Evolutionary conservation across 306 rosid species (phyloP), one percentile per base, ranked within the genome.

Genomic region (Parietaria judaica): DNA sequence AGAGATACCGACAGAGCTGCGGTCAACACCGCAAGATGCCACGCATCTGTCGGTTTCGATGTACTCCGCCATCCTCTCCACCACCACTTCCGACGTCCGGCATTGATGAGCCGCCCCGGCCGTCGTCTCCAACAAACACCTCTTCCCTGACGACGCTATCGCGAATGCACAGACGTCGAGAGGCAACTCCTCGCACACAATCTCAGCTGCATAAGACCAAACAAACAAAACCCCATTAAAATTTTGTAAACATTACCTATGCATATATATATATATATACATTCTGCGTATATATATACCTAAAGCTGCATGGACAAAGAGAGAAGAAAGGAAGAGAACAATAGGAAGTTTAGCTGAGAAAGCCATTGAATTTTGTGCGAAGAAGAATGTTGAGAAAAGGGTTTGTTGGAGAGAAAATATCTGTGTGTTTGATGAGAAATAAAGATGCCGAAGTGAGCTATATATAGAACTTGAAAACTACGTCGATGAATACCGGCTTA

Each of bases 71-170:
- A 90, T 79, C 54, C 83, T 70, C 78, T 90, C 83, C 39, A 84
- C 86, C 64, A 82, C 76, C 51, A 84, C 90, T 52, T 86, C 94
- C 0, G 95, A 90, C 31, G 97, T 84, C 68, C 86, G 23, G 71
- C 97, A 90, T 14, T 79, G 86, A 51, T 80, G 80, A 44, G 82
- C 84, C 44, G 75, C 55, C 38, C 36, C 68, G 58, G 67, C 72
- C 4, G 38, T 44, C 0, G 95, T 86, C 80, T 90, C 97, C 65
- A 86, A 56, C 75, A 77, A 62, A 71, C 97, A 90, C 63, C 97
- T 75, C 67, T 90, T 90, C 44, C 97, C 94, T 0, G 95, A 83
- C 0, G 97, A 90, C 0, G 95, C 87, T 68, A 90, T 80, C 1
- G 95, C 80, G 65, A 84, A 90, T 17, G 97, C 89, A 5, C 95